Conservation (phyloP, 129 eudicot genomes). For the Ambrosia artemisiifolia region DNA sequence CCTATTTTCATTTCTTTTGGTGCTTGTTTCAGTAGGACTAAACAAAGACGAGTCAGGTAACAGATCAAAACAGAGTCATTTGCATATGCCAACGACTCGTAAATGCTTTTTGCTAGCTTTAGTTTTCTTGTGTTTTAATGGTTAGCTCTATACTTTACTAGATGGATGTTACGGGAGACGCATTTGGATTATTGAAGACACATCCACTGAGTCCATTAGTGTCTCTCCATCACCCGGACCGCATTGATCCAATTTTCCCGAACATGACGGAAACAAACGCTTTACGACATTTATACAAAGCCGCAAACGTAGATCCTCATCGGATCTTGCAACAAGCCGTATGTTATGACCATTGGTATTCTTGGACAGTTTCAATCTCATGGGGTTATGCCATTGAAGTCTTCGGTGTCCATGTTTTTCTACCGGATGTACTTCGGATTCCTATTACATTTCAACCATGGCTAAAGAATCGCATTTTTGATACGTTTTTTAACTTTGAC, state of each 20-base stretch:
- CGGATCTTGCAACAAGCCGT: constrained; percentile 62
- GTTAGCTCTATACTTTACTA: neutral
- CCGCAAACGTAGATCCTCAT: constrained; percentile 52
- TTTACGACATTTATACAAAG: constrained; percentile 54
- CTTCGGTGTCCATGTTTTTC: constrained; percentile 53
- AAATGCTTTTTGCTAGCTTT: neutral
- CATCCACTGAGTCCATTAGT: constrained; percentile 67
- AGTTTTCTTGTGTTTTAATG: neutral
- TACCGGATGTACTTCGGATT: constrained; percentile 56
- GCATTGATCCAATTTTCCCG: constrained; percentile 78
- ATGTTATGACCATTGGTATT: constrained; percentile 56
- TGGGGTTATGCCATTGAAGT: constrained; percentile 86
- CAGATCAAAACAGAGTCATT: too few species aligned
- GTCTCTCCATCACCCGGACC: constrained; percentile 76
- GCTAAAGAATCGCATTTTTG: constrained; percentile 37
- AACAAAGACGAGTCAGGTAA: too few species aligned
- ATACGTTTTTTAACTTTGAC: constrained; percentile 57
- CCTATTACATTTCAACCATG: constrained; percentile 69
- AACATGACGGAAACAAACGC: constrained; percentile 47
- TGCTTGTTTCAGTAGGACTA: too few species aligned
- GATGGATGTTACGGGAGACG: constrained; percentile 60
- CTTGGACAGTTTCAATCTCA: constrained; percentile 57
- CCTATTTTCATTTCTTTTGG: too few species aligned
- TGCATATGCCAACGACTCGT: too few species aligned
- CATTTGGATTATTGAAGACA: constrained; percentile 64